Base-by-base conservation (phyloP, 2,329 filamentous ascomycete species). In the Trichoderma arundinaceum region DNA sequence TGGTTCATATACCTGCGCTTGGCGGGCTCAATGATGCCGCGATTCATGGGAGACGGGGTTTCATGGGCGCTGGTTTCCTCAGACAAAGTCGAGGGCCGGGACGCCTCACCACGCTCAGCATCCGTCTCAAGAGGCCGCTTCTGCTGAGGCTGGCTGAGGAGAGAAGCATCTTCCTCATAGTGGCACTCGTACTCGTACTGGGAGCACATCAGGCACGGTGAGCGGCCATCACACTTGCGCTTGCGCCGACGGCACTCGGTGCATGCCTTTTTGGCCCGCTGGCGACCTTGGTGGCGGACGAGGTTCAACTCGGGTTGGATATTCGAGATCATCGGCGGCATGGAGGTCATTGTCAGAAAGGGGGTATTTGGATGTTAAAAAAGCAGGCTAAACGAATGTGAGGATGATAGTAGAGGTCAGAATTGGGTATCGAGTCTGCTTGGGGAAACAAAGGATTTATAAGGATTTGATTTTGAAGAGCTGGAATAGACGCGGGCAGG, bases 201-300 rank as follows among this genome's bases (percentile, higher is more conserved):
- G 3, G 66, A 38, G 58, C 68, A 69, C 39, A 63, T 65, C 7
- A 58, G 41, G 54, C 68, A 69, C 1, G 68, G 68, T 15, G 51
- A 49, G 19, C 39, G 39, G 22, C 68, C 68, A 43, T 69, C 67
- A 32, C 68, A 69, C 49, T 69, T 69, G 33, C 68, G 65, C 35
- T 68, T 58, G 4, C 68, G 67, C 22, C 68, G 51, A 1, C 68
- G 65, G 38, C 68, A 69, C 17, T 63, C 60, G 15, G 41, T 46
- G 38, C 60, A 63, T 4, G 60, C 60, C 22, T 63, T 54, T 44
- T 48, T 53, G 32, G 49, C 60, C 6, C 60, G 60, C 39, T 46
- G 49, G 3, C 60, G 60, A 39, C 58, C 58, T 15, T 38, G 22
- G 4, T 28, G 22, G 22, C 22, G 22, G 4, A 28, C 22, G 22